phyloP scores from a whole-genome alignment of 495 filamentous ascomycete genomes.

The Neurospora tetraspora region DNA sequence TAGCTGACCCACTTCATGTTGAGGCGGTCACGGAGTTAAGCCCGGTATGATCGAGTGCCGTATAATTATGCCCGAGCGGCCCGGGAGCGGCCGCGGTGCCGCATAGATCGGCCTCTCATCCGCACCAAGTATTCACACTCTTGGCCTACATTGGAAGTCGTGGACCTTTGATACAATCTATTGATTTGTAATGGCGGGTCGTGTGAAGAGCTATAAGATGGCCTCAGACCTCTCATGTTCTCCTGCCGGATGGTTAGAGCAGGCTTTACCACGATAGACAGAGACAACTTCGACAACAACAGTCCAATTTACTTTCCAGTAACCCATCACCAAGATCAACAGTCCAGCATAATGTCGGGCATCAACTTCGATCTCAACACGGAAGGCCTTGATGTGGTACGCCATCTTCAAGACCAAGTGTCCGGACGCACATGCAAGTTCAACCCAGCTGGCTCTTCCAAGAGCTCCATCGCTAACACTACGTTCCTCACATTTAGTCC shows the following conservation, averaged over 20 bases:
- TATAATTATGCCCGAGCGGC: neutral
- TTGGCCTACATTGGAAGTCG: neutral
- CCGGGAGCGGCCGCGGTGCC: neutral
- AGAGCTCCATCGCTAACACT: neutral
- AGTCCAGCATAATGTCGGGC: neutral
- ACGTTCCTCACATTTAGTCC: constrained; percentile 13
- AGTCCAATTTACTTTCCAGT: neutral
- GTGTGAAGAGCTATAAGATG: neutral
- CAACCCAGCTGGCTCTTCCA: neutral
- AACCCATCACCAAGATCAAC: neutral
- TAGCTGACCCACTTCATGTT: neutral
- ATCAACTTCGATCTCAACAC: constrained; percentile 13
- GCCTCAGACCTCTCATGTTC: neutral
- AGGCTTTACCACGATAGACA: neutral
- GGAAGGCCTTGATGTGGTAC: constrained; percentile 24
- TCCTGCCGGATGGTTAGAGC: neutral
- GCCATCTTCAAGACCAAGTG: constrained; percentile 28
- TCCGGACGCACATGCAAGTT: constrained; percentile 28
- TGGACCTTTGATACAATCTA: neutral
- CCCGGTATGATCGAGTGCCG: neutral
- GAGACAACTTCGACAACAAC: neutral
- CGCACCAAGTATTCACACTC: neutral
- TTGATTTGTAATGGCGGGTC: neutral
- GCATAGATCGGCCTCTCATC: neutral
- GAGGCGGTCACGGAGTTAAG: neutral